Percentiles rank a stretch among this genome's conserved stretches.
These are phyloP conservation scores for Tricholoma flavovirens DNA, from an alignment of 768 basidiomycete genomes.

Conservation along the genomic window DNA sequence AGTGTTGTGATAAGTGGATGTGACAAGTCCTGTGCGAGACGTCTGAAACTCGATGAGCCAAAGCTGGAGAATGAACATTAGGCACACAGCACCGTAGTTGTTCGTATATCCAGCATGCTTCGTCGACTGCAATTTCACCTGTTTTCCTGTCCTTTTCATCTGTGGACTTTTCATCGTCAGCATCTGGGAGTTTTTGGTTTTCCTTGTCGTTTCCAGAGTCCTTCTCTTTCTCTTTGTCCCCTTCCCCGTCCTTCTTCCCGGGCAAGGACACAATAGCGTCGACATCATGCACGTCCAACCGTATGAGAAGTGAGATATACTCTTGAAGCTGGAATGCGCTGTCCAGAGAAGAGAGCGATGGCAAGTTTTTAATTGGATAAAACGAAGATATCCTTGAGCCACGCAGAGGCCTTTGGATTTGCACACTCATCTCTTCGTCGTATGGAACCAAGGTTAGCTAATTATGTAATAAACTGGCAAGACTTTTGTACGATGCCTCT, in stretches of 20 bases:
- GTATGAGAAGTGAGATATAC: conserved; percentile 84
- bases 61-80: not conserved
- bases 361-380: conserved; percentile 69
- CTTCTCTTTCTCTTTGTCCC: conserved; percentile 27
- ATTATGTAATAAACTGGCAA: not conserved
- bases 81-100: conserved; percentile 37
- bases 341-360: conserved; percentile 68
- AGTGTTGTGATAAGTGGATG: conserved; percentile 81
- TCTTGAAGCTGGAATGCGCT: conserved; percentile 95
- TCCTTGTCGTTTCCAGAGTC: conserved; percentile 24
- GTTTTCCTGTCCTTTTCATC: conserved; percentile 25
- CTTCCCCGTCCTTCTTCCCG: conserved; percentile 33
- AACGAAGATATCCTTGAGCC: conserved; percentile 77
- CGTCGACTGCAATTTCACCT: conserved; percentile 57
- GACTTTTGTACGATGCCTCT: no score
- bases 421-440: conserved; percentile 24
- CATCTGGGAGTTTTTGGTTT: conserved; percentile 29
- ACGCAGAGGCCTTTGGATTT: conserved; percentile 62
- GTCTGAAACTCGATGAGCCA: conserved; percentile 36
- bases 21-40: conserved; percentile 82
- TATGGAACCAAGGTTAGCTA: not conserved
- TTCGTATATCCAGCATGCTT: conserved; percentile 79
- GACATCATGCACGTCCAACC: conserved; percentile 84
- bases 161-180: conserved; percentile 13
- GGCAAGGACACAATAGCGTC: conserved; percentile 76